Evolutionary conservation across 2,329 filamentous ascomycete genomes (phyloP).

Genomic region (Neopestalotiopsis rosae): DNA sequence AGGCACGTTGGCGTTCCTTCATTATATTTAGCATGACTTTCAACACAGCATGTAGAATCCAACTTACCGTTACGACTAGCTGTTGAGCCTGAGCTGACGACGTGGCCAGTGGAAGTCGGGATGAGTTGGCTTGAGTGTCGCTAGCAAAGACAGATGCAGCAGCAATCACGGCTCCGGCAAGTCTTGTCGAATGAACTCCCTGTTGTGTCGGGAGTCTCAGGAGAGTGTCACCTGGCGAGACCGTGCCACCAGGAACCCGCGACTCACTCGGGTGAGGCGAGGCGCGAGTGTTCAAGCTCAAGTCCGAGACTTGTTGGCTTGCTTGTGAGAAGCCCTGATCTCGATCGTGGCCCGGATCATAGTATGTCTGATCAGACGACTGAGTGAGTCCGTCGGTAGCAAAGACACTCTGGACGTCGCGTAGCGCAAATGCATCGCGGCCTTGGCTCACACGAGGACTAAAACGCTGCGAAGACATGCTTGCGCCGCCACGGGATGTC

Average conservation of each 20-base stretch:
- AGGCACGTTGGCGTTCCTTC: background rate
- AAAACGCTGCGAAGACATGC: background rate
- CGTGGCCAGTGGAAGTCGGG: background rate
- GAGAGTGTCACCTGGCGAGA: background rate
- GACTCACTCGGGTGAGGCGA: background rate
- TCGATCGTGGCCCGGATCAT: conserved; percentile 7
- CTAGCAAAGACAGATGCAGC: background rate
- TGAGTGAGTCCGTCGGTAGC: background rate
- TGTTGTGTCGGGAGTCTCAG: conserved; percentile 4
- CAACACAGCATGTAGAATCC: background rate
- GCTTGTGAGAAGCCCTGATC: background rate
- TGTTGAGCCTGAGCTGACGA: background rate
- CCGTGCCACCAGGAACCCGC: conserved; percentile 11
- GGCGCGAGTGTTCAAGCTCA: background rate
- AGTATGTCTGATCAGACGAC: conserved; percentile 3
- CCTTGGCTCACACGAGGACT: background rate
- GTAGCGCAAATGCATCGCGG: background rate
- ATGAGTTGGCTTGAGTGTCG: background rate
- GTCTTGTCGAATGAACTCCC: background rate
- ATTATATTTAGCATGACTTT: background rate
- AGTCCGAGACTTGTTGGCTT: background rate
- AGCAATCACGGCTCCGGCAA: background rate
- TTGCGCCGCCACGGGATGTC: conserved; percentile 1
- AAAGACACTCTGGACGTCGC: background rate
- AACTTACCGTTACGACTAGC: conserved; percentile 5